These are phyloP conservation scores for Dalbergia oliveri DNA, from an alignment of 306 rosid species.

Conservation along the genomic window DNA sequence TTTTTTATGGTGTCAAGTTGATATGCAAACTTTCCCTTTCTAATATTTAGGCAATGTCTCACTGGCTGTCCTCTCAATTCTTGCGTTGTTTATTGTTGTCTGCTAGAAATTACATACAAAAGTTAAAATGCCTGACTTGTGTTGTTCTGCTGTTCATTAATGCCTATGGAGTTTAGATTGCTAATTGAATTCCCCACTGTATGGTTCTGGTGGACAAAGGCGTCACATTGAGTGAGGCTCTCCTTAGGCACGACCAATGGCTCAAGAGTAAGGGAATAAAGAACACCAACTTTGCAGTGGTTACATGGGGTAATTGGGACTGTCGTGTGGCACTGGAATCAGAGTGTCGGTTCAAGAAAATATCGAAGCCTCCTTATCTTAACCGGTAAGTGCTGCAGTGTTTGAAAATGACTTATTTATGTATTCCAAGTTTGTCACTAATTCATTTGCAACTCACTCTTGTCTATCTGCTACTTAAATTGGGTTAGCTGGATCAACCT, in stretches of 20 bases:
- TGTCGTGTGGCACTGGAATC: slow-evolving; percentile 91
- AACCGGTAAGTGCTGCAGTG: slow-evolving; percentile 67
- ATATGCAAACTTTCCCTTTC: too few relatives aligned
- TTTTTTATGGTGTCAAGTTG: too few relatives aligned
- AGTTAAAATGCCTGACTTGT: too few relatives aligned
- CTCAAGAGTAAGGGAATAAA: slow-evolving; percentile 91
- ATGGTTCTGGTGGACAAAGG: slow-evolving; percentile 87
- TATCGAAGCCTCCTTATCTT: slow-evolving; percentile 87
- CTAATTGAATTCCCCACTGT: slow-evolving; percentile 36
- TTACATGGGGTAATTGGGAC: slow-evolving; percentile 95
- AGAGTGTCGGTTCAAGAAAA: slow-evolving; percentile 90
- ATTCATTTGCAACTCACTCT: slow-evolving; percentile 48
- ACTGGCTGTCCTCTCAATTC: too few relatives aligned
- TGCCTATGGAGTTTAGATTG: slow-evolving; percentile 16
- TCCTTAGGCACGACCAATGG: slow-evolving; percentile 93
- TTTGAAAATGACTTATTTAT: slow-evolving; percentile 13
- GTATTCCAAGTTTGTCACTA: slow-evolving; percentile 6
- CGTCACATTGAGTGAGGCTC: slow-evolving; percentile 85
- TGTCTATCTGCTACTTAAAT: slow-evolving; percentile 43
- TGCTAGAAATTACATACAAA: too few relatives aligned
- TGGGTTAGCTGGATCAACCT: slow-evolving; percentile 88
- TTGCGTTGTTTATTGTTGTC: too few relatives aligned
- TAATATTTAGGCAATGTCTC: too few relatives aligned
- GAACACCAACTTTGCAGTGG: slow-evolving; percentile 87
- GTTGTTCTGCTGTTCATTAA: too few relatives aligned